A percentile compares a stretch with the other conserved stretches of the same genome.
phyloP scores from a whole-genome alignment of 2,329 filamentous ascomycete genomes.

The Colletotrichum kahawae region DNA sequence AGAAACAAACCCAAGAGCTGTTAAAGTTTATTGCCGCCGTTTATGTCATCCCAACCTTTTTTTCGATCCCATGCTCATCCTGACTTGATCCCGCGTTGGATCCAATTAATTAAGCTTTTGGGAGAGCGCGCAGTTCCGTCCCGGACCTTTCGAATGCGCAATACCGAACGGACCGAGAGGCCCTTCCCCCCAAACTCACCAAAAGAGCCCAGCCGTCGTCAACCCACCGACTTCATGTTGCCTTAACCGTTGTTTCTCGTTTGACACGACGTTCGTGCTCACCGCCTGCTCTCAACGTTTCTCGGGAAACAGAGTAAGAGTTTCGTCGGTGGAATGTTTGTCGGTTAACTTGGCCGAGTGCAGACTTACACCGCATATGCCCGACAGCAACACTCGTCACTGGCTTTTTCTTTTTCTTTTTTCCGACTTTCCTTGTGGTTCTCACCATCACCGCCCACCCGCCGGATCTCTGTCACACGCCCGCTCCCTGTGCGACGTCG shows the following conservation, averaged over 20 bases:
- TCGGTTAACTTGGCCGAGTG: background rate
- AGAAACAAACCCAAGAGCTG: background rate
- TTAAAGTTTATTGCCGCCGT: background rate
- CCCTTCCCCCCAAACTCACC: background rate
- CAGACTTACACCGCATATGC: background rate
- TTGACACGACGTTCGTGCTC: background rate
- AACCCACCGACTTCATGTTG: background rate
- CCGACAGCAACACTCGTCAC: background rate
- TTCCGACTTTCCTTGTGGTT: background rate
- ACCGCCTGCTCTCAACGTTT: background rate
- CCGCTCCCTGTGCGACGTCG: background rate
- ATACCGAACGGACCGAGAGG: background rate
- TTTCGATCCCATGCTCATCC: background rate
- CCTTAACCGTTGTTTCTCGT: background rate
- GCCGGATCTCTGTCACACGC: background rate
- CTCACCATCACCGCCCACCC: background rate
- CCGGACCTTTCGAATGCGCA: background rate
- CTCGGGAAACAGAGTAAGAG: background rate
- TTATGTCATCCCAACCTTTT: background rate
- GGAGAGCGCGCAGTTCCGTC: background rate
- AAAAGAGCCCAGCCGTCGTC: background rate
- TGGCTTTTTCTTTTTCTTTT: background rate
- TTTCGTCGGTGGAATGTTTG: background rate
- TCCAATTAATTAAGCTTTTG: background rate
- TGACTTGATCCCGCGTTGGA: background rate